phyloP scores from a whole-genome alignment of 176 grass and related monocot species.

The Tillandsia leiboldiana region DNA sequence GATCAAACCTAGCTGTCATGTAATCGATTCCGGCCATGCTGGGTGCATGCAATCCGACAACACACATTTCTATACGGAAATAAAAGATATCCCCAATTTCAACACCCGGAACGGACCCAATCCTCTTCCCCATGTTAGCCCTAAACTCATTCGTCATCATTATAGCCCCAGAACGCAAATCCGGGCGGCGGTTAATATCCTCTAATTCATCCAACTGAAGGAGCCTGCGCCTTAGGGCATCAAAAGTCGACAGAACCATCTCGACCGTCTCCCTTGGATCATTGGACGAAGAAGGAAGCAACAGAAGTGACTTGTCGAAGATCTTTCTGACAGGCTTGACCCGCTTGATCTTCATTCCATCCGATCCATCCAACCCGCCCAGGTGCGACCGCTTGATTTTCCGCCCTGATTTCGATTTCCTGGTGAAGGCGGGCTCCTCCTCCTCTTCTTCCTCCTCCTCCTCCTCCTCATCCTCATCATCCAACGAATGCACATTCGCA shows the following conservation, averaged over 20 bases:
- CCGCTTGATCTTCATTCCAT: slow-evolving; percentile 28
- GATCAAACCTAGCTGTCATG: slow-evolving; percentile 47
- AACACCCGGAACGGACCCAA: slow-evolving; percentile 63
- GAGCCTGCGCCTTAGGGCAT: slow-evolving; percentile 66
- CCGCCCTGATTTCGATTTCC: slow-evolving; percentile 46
- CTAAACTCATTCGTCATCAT: slow-evolving; percentile 50
- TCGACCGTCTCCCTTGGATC: slow-evolving; percentile 63
- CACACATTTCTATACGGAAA: slow-evolving; percentile 78
- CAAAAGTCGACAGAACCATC: slow-evolving; percentile 64
- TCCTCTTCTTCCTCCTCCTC: slow-evolving; percentile 36
- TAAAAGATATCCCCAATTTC: slow-evolving; percentile 93
- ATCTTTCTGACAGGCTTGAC: slow-evolving; percentile 21
- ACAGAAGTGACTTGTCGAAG: slow-evolving; percentile 18
- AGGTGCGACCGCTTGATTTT: slow-evolving; percentile 41
- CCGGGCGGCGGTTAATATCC: slow-evolving; percentile 47
- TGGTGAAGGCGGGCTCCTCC: slow-evolving; percentile 25
- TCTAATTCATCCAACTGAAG: slow-evolving; percentile 69
- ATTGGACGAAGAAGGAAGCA: slow-evolving; percentile 29
- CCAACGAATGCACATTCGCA: no score
- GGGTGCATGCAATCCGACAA: slow-evolving; percentile 70
- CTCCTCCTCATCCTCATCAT: slow-evolving; percentile 9
- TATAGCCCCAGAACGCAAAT: slow-evolving; percentile 58
- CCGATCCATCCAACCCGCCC: slow-evolving; percentile 18
- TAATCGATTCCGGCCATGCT: slow-evolving; percentile 97
- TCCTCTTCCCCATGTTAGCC: slow-evolving; percentile 53